These are phyloP conservation scores for Pichia sp. DNA, from an alignment of 1,139 yeast species.

Conservation along the genomic window DNA sequence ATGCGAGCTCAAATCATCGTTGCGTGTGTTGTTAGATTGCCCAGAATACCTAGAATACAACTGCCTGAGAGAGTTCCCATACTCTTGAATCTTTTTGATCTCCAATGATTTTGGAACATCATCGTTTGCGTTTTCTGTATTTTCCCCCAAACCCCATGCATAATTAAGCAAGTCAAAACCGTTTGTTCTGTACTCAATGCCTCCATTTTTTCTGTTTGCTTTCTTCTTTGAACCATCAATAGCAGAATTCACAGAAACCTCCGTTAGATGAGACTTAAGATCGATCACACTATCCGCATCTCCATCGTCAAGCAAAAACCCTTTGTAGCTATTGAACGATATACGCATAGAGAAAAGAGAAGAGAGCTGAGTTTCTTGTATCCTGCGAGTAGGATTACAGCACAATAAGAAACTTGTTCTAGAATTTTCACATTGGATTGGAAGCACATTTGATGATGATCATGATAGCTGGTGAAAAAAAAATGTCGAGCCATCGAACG, in stretches of 20 bases:
- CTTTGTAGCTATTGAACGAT: slow-evolving; percentile 8
- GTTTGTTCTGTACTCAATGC: not conserved
- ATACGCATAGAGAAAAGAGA: not conserved
- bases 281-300: not conserved
- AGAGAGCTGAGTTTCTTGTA: too few species aligned
- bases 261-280: not conserved
- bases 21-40: slow-evolving; percentile 32
- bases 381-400: too few species aligned
- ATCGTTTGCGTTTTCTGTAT: not conserved
- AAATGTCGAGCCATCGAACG: too few species aligned
- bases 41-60: too few species aligned
- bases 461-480: too few species aligned
- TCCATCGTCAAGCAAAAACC: slow-evolving; percentile 4
- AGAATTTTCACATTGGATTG: too few species aligned
- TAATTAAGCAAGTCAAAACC: not conserved
- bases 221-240: not conserved
- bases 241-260: not conserved
- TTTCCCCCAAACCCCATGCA: not conserved
- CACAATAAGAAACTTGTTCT: too few species aligned
- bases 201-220: not conserved
- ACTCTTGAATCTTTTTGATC: not conserved
- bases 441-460: too few species aligned
- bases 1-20: slow-evolving; percentile 17
- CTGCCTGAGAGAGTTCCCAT: not conserved
- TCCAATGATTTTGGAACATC: too few species aligned